Evolutionary conservation across 2,329 filamentous ascomycete species (phyloP).

Genomic region (Aspergillus fumigatiaffinis): DNA sequence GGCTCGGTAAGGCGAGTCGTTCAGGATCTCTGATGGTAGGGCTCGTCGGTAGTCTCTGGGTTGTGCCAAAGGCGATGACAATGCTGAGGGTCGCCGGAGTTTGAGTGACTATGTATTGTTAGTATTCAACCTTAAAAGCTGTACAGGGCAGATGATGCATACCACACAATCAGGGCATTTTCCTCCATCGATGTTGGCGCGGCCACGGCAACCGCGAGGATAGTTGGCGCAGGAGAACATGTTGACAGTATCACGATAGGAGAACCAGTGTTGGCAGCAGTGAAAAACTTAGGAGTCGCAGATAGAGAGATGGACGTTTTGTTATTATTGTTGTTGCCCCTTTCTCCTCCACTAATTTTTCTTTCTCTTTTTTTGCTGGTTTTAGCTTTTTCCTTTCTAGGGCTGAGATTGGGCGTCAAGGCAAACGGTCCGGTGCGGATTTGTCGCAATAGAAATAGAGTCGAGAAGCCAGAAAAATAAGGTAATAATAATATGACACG

Average conservation of each 20-base stretch:
- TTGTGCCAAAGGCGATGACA: conserved; percentile 39
- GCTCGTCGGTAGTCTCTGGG: conserved; percentile 35
- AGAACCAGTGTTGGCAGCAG: not conserved
- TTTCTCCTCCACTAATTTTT: conserved; percentile 2
- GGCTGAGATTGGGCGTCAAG: not conserved
- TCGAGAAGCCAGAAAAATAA: not conserved
- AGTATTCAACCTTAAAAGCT: no score
- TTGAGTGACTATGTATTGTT: conserved; percentile 29
- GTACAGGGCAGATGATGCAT: conserved; percentile 20
- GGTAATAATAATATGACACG: not conserved
- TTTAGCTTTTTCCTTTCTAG: not conserved
- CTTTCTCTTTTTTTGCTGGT: not conserved
- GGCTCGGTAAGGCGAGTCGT: conserved; percentile 23
- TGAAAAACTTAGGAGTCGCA: not conserved
- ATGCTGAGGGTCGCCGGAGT: conserved; percentile 35
- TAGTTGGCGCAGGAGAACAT: conserved; percentile 49
- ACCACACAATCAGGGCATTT: conserved; percentile 46
- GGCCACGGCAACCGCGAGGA: conserved; percentile 45
- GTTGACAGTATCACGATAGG: conserved; percentile 1
- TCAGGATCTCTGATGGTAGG: conserved; percentile 31
- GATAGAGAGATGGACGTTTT: not conserved
- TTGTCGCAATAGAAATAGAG: not conserved
- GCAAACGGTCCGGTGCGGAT: not conserved
- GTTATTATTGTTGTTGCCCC: conserved; percentile 9
- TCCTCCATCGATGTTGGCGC: conserved; percentile 40